A percentile compares a stretch with the other conserved stretches of the same genome.
phyloP scores from a whole-genome alignment of 192 early-diverging fungal genomes.

The Chytriomyces hyalinus region DNA sequence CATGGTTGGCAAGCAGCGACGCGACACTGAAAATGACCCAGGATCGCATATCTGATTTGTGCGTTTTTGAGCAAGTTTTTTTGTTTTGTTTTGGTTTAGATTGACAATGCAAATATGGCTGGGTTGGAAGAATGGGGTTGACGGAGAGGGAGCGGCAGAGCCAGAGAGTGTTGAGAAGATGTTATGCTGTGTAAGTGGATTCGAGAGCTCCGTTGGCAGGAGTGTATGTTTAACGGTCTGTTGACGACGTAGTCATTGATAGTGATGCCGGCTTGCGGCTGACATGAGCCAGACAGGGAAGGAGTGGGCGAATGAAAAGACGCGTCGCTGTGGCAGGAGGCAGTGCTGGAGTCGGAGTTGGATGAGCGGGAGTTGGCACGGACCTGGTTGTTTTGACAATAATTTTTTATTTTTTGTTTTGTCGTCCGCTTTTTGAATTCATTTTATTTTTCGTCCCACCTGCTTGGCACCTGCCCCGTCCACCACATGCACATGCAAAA shows the following conservation, averaged over 20 bases:
- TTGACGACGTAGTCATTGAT: neutral
- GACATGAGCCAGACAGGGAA: neutral
- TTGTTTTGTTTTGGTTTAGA: neutral
- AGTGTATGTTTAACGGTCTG: neutral
- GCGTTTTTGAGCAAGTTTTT: neutral
- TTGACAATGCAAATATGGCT: neutral
- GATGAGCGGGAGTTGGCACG: neutral
- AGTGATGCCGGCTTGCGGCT: neutral
- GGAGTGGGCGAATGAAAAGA: neutral
- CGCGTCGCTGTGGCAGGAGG: neutral
- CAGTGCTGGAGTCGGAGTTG: neutral
- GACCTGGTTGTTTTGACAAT: neutral
- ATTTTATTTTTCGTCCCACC: neutral
- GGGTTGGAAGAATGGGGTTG: neutral
- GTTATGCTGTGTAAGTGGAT: neutral
- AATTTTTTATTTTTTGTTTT: neutral
- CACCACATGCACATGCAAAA: neutral
- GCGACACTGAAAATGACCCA: conserved; percentile 18
- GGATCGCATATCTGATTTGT: conserved; percentile 14
- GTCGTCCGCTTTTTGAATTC: neutral
- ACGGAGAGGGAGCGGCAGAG: neutral
- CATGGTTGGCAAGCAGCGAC: neutral
- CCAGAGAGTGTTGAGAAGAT: neutral
- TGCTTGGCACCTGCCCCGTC: neutral
- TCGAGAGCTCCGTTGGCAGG: neutral